These are phyloP conservation scores for Binderoboletus segoi DNA, from an alignment of 1,284 basidiomycete species.

Conservation along the genomic window DNA sequence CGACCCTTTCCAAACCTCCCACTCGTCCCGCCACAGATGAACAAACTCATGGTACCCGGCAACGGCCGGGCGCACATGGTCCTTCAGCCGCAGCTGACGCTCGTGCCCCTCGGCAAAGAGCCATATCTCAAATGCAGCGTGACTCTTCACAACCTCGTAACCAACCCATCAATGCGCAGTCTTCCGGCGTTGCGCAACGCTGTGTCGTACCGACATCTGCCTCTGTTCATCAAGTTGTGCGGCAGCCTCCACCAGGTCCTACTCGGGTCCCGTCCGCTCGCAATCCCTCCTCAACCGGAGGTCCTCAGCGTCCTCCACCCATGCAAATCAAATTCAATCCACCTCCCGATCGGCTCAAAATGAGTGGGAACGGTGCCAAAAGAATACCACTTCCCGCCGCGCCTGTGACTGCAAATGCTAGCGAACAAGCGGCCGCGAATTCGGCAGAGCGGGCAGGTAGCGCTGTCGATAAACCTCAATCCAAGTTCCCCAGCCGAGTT, in stretches of 20 bases:
- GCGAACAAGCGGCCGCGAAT: constrained; percentile 4
- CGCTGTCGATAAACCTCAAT: constrained; percentile 4
- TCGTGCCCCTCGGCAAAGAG: constrained; percentile 21
- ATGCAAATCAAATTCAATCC: constrained; percentile 30
- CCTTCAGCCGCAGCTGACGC: constrained; percentile 1
- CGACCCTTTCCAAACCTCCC: constrained; percentile 14
- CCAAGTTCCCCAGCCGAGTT: constrained; percentile 17
- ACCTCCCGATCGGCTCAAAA: constrained; percentile 24
- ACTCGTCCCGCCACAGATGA: constrained; percentile 7
- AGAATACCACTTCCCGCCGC: constrained; percentile 36
- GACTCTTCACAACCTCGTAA: constrained; percentile 18
- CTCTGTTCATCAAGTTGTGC: constrained; percentile 14
- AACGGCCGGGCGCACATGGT: constrained; percentile 2
- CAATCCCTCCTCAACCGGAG: constrained; percentile 13
- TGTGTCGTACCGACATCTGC: constrained; percentile 17
- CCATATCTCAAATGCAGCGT: constrained; percentile 23
- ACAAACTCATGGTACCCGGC: constrained; percentile 5
- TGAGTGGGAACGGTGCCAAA: constrained; percentile 36
- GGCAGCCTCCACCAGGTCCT: constrained; percentile 8
- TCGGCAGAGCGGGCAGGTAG: background rate
- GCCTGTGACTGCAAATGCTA: constrained; percentile 2
- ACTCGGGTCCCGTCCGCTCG: constrained; percentile 10
- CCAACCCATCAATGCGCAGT: constrained; percentile 19
- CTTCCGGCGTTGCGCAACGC: constrained; percentile 27
- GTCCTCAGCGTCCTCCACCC: constrained; percentile 33